A percentile compares a stretch with the other conserved stretches of the same genome.
These are phyloP conservation scores for Bruguiera gymnorhiza DNA, from an alignment of 345 rosid genomes.

Conservation along the genomic window DNA sequence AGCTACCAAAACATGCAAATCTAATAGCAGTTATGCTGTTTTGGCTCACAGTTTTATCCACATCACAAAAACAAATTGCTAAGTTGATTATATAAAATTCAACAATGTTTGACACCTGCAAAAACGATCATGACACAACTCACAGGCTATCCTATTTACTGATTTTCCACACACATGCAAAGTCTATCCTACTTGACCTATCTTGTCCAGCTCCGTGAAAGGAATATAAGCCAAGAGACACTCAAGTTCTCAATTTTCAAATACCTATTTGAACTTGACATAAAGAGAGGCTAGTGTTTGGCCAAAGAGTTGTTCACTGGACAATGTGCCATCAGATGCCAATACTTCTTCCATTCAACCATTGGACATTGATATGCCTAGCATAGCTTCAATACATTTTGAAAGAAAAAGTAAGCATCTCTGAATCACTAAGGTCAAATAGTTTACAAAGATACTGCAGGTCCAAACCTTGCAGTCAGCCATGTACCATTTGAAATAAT, in stretches of 20 bases:
- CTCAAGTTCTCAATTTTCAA: neutral
- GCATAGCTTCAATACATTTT: neutral
- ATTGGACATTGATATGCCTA: neutral
- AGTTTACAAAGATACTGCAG: neutral
- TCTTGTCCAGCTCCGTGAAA: neutral
- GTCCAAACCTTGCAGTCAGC: neutral
- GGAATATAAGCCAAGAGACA: neutral
- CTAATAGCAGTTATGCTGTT: neutral
- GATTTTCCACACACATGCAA: neutral
- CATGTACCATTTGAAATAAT: conserved; percentile 1
- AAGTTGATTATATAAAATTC: neutral
- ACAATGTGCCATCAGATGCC: neutral
- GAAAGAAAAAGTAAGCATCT: neutral
- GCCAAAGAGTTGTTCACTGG: neutral
- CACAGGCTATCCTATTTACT: too few relatives aligned
- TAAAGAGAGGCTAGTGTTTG: conserved; percentile 2
- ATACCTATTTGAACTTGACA: neutral
- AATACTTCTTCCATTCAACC: neutral
- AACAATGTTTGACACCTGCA: too few relatives aligned
- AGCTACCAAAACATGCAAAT: neutral
- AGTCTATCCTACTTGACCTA: neutral
- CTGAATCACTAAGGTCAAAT: neutral
- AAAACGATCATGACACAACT: too few relatives aligned
- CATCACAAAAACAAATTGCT: neutral
- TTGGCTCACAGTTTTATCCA: neutral